Conservation (phyloP, 805 yeast species). For the Yarrowia sp. region DNA sequence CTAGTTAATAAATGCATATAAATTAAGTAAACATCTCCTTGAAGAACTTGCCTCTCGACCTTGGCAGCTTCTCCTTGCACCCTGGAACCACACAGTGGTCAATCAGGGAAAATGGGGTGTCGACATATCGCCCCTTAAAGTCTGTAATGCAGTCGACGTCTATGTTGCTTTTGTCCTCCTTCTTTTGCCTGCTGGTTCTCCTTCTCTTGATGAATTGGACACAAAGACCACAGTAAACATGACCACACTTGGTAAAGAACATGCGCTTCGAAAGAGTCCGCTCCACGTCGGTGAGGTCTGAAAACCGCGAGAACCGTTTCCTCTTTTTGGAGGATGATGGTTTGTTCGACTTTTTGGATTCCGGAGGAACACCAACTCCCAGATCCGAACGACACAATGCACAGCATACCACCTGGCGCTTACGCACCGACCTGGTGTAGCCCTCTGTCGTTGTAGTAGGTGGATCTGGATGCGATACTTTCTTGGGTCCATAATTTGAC, state of each 20-base stretch:
- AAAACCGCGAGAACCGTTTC: slow-evolving; percentile 8
- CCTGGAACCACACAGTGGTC: slow-evolving; percentile 12
- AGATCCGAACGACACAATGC: slow-evolving; percentile 65
- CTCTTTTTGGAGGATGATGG: not conserved
- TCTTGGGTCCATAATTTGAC: not conserved
- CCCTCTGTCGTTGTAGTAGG: slow-evolving; percentile 28
- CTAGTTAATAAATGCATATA: slow-evolving; percentile 12
- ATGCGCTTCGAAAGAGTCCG: slow-evolving; percentile 60
- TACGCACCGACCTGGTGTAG: slow-evolving; percentile 36
- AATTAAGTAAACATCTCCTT: slow-evolving; percentile 24
- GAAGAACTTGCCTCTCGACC: slow-evolving; percentile 14
- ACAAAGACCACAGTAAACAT: slow-evolving; percentile 82
- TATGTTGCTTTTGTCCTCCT: slow-evolving; percentile 22
- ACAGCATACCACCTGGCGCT: slow-evolving; percentile 49
- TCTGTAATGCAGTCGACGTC: slow-evolving; percentile 11
- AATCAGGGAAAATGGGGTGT: slow-evolving; percentile 26
- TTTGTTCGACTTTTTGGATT: not conserved
- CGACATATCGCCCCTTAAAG: slow-evolving; percentile 12
- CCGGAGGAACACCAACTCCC: slow-evolving; percentile 53
- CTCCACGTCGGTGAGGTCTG: slow-evolving; percentile 50
- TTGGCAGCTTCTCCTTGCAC: not conserved
- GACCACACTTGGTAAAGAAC: slow-evolving; percentile 73
- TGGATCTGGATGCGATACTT: not conserved
- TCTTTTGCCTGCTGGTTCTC: slow-evolving; percentile 30
- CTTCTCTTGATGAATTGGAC: slow-evolving; percentile 53